Evolutionary conservation across 2,329 filamentous ascomycete genomes (phyloP), one percentile per base, ranked within the genome.

Genomic region (Penicillium sp.): DNA sequence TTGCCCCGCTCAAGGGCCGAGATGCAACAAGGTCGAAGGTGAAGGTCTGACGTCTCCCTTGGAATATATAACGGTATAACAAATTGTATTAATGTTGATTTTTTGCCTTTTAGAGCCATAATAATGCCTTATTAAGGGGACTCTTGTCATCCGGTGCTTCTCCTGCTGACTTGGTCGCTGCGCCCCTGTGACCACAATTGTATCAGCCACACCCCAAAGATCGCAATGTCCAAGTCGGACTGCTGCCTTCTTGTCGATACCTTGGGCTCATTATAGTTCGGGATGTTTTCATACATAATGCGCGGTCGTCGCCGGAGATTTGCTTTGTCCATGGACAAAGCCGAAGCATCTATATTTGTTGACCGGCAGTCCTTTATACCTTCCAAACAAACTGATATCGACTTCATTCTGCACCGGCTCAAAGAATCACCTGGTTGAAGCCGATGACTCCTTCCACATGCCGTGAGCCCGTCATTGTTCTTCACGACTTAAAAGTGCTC

Each of bases 371-470:
- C 22, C 32, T 36, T 36, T 37, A 26, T 20, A 30, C 27, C 32
- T 26, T 26, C 12, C 25, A n/a, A 27, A 27, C 12, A 11, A n/a
- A n/a, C 25, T 27, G 25, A 27, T n/a, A n/a, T 22, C 18, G 18
- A 22, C 5, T 22, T 22, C 18, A 36, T 30, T 35, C 25, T 37
- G 14, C 11, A 34, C 13, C 18, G 16, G 9, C 26, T 30, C 41
- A 35, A 46, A 30, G 28, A 41, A 55, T 59, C 54, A 56, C 47
- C 50, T 54, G 54, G 43, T 41, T 44, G 45, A 35, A 42, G 41
- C 50, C 40, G 45, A 56, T 58, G 54, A 56, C 55, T 35, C 35
- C 40, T 25, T 39, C 41, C 51, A 55, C 47, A 48, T 51, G 48
- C 35, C 23, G 16, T 23, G 18, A 13, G 11, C 14, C 11, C 14